A percentile compares a stretch with the other conserved stretches of the same genome.
phyloP scores from a whole-genome alignment of 306 rosid species.

The Erythrophleum fordii region DNA sequence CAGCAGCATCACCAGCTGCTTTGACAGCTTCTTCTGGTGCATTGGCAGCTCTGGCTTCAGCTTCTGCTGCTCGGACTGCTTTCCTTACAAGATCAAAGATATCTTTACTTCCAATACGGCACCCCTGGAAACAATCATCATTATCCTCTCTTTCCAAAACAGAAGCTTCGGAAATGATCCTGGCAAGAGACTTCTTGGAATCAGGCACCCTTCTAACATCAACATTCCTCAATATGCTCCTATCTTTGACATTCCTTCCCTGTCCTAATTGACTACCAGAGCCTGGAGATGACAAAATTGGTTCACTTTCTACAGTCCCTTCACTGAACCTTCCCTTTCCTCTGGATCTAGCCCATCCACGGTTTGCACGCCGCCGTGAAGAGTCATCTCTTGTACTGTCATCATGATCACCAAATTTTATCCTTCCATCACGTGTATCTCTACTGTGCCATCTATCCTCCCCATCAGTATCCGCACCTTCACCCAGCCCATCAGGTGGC shows the following conservation, averaged over 20 bases:
- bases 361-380: constrained; percentile 74
- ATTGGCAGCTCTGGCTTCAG: constrained; percentile 90
- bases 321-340: constrained; percentile 85
- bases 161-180: constrained; percentile 51
- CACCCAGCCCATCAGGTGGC: constrained; percentile 60
- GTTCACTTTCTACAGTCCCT: constrained; percentile 74
- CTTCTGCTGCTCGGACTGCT: constrained; percentile 92
- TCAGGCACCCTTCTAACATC: constrained; percentile 68
- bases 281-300: constrained; percentile 68
- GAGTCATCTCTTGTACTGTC: constrained; percentile 83
- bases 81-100: constrained; percentile 74
- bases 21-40: constrained; percentile 94
- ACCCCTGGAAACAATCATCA: constrained; percentile 85
- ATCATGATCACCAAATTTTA: constrained; percentile 69
- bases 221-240: constrained; percentile 52
- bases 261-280: constrained; percentile 70
- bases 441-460: constrained; percentile 71
- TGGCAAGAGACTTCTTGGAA: constrained; percentile 54
- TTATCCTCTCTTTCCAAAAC: constrained; percentile 72
- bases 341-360: constrained; percentile 70
- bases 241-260: constrained; percentile 71
- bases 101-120: constrained; percentile 80
- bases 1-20: constrained; percentile 98
- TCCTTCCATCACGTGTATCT: constrained; percentile 74
- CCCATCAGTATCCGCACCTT: constrained; percentile 60